Evolutionary conservation across 306 rosid genomes (phyloP).

Genomic region (Lathyrus sativus): DNA sequence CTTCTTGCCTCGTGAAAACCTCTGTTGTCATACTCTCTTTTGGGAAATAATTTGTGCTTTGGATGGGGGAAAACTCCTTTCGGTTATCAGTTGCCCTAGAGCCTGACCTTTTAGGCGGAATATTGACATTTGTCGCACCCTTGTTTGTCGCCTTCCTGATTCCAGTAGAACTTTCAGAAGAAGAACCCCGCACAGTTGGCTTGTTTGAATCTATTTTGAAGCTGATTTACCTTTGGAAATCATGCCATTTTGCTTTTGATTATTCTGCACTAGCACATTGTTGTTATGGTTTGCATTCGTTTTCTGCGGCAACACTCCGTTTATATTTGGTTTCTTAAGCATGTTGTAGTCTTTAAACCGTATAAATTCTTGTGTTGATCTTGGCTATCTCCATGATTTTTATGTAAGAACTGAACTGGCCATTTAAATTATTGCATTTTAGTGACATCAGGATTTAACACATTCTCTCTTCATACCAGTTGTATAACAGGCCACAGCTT

Average conservation of each 20-base stretch:
- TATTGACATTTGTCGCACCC: slow-evolving; percentile 46
- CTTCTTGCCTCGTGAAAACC: slow-evolving; percentile 48
- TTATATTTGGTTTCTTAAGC: slow-evolving; percentile 46
- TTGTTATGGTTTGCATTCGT: slow-evolving; percentile 42
- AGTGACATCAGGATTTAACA: no score
- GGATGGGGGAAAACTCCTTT: slow-evolving; percentile 51
- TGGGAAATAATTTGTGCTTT: slow-evolving; percentile 39
- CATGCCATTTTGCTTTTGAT: slow-evolving; percentile 77
- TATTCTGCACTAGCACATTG: slow-evolving; percentile 65
- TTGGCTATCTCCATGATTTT: no score
- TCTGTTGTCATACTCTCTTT: slow-evolving; percentile 44
- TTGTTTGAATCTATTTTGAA: slow-evolving; percentile 54
- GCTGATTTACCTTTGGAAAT: slow-evolving; percentile 49
- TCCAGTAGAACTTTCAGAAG: slow-evolving; percentile 47
- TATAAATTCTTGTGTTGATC: no score
- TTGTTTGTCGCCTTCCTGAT: slow-evolving; percentile 50
- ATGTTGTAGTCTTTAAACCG: no score
- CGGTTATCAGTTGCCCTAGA: slow-evolving; percentile 43
- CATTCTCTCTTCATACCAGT: no score
- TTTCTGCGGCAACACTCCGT: slow-evolving; percentile 55
- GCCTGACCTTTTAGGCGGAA: slow-evolving; percentile 49
- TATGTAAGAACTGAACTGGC: no score
- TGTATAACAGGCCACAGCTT: no score
- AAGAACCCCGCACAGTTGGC: slow-evolving; percentile 39
- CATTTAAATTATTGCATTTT: no score